These are phyloP conservation scores for Sugiyamaella castrensis DNA, from an alignment of 1,139 yeast genomes.

Conservation along the genomic window DNA sequence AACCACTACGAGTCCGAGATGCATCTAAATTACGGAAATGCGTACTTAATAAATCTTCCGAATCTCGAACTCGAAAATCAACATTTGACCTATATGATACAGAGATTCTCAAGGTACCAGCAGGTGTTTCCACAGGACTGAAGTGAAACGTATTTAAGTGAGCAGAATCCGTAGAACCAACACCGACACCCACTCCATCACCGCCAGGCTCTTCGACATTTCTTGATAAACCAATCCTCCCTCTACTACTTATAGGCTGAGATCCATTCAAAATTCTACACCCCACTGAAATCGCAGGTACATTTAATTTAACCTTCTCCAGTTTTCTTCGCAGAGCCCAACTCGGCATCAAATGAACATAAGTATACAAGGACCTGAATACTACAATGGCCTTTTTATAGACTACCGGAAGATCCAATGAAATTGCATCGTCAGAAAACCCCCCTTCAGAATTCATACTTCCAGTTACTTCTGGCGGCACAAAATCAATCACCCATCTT, in stretches of 20 bases:
- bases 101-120: slow-evolving; percentile 69
- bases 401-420: slow-evolving; percentile 61
- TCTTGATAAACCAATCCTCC: slow-evolving; percentile 79
- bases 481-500: slow-evolving; percentile 82
- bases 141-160: slow-evolving; percentile 62
- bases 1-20: slow-evolving; percentile 4
- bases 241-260: slow-evolving; percentile 73
- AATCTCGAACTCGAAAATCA: slow-evolving; percentile 63
- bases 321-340: slow-evolving; percentile 51
- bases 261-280: slow-evolving; percentile 73
- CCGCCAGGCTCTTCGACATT: slow-evolving; percentile 44
- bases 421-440: slow-evolving; percentile 58
- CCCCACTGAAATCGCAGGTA: slow-evolving; percentile 46
- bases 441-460: slow-evolving; percentile 61
- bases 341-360: slow-evolving; percentile 67
- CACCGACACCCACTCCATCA: no score
- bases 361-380: slow-evolving; percentile 70
- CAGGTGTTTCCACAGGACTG: slow-evolving; percentile 66
- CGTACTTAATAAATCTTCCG: slow-evolving; percentile 59
- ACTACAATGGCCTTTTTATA: slow-evolving; percentile 74
- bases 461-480: slow-evolving; percentile 45
- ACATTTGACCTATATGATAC: slow-evolving; percentile 76
- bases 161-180: slow-evolving; percentile 42
- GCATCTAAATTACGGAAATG: slow-evolving; percentile 54
- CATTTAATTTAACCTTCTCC: slow-evolving; percentile 40